A percentile compares a stretch with the other conserved stretches of the same genome.
Evolutionary conservation across 108 stramenopile species (phyloP).

Genomic region (Poteriospumella lacustris): DNA sequence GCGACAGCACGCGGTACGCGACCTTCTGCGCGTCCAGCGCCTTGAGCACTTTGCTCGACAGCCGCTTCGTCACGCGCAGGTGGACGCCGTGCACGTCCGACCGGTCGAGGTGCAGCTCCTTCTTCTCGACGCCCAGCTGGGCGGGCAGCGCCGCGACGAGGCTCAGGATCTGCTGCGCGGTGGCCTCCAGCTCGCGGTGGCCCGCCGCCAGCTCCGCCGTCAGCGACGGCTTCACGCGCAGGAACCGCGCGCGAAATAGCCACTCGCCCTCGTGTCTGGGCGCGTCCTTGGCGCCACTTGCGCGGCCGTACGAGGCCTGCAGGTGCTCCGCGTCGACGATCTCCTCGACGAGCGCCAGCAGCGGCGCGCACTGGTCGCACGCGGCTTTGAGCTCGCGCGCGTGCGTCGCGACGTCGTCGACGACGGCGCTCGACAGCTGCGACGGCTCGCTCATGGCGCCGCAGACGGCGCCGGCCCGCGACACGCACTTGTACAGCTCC

Average conservation of each 20-base stretch:
- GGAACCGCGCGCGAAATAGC: not conserved
- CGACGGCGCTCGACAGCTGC: too few species aligned
- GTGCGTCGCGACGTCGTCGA: too few species aligned
- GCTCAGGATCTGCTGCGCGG: not conserved
- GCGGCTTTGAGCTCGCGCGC: too few species aligned
- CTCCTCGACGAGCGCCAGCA: too few species aligned
- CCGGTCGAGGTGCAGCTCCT: not conserved
- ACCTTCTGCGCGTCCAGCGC: conserved; percentile 13
- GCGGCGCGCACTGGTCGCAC: too few species aligned
- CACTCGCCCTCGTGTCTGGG: too few species aligned
- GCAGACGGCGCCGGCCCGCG: too few species aligned
- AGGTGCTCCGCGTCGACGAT: too few species aligned
- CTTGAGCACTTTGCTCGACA: conserved; percentile 27
- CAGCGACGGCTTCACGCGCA: not conserved
- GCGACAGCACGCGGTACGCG: conserved; percentile 10
- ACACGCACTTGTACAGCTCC: too few species aligned
- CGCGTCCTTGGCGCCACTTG: too few species aligned
- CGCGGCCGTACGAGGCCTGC: too few species aligned
- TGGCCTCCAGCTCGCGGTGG: not conserved
- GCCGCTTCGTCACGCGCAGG: conserved; percentile 47
- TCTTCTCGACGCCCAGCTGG: not conserved
- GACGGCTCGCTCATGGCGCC: too few species aligned
- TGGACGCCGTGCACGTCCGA: conserved; percentile 35
- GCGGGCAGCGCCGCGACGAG: not conserved
- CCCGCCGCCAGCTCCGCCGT: not conserved